phyloP scores from a whole-genome alignment of 371 early-diverging fungal genomes.

The Mucor piriformis region DNA sequence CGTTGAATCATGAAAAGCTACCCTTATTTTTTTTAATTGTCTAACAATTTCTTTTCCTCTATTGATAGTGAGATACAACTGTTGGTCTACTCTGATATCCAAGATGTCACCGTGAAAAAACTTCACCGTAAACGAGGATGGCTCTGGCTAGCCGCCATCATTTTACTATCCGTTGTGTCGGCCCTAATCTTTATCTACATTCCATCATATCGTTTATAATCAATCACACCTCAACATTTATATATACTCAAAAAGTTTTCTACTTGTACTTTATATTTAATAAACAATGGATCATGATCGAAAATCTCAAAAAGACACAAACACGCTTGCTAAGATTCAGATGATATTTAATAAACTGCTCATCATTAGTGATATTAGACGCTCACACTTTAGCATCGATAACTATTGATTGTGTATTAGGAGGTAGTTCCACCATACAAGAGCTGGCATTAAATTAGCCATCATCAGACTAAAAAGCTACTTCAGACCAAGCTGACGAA shows the following conservation, averaged over 20 bases:
- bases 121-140: constrained; percentile 45
- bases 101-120: constrained; percentile 43
- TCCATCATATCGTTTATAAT: constrained; percentile 40
- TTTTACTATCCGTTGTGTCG: constrained; percentile 38
- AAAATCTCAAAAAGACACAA: too few species aligned
- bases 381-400: too few species aligned
- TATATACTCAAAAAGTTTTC: too few species aligned
- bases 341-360: too few species aligned
- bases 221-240: background rate
- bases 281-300: background rate
- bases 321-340: too few species aligned
- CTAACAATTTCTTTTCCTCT: background rate
- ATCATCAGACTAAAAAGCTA: too few species aligned
- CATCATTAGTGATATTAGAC: too few species aligned
- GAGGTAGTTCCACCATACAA: too few species aligned
- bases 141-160: constrained; percentile 28
- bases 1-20: background rate
- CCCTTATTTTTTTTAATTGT: background rate
- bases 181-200: constrained; percentile 47
- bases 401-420: too few species aligned
- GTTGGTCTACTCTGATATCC: constrained; percentile 33
- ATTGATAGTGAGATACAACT: constrained; percentile 41
- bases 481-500: too few species aligned
- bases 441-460: too few species aligned
- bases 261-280: background rate